Evolutionary conservation across 225 moss, liverwort and hornwort species (phyloP), one percentile per base, ranked within the genome.

Genomic region (Polytrichum formosum): DNA sequence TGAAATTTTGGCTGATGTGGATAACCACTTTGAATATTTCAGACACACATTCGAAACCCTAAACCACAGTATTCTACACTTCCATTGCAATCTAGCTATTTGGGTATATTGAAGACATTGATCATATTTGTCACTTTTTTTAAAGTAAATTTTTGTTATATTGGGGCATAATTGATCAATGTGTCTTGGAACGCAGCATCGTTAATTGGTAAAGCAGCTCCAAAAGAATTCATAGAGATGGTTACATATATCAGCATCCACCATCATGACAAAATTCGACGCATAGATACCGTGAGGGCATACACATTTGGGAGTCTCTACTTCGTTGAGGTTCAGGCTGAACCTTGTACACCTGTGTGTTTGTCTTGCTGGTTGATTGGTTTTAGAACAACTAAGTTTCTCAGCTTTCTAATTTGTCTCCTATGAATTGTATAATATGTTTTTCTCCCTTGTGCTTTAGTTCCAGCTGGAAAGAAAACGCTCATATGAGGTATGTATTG

Each of bases 261-360:
- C 79, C 92, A 97, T 56, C 73, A 92, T 67, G 66, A 63, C 6
- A 53, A 61, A 26, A 88, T 97, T 10, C 25, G 67, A 61, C 79
- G 31, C 26, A 84, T 97, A 65, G 92, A 92, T 80, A 92, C 93
- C 8, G 91, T 93, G 63, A 90, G 93, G 56, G 96, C 93, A 0
- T 96, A 93, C 78, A 89, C 89, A 4, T 88, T 93, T 74, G 93
- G 96, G 54, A 86, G 64, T 28, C 86, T 85, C 58, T 97, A 90
- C 75, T 97, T 92, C 61, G 91, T 92, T 17, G 96, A 93, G 90
- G 90, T 85, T 68, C 58, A 58, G 22, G 22, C n/a, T 20, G n/a
- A 58, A 58, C 55, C 35, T 65, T 65, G 31, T 22, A 18, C 31
- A 64, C 64, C 6, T 28, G 29, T 64, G 60, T 61, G 26, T 10